phyloP scores from a whole-genome alignment of 129 eudicot genomes.

The Gnaphalium uliginosum region DNA sequence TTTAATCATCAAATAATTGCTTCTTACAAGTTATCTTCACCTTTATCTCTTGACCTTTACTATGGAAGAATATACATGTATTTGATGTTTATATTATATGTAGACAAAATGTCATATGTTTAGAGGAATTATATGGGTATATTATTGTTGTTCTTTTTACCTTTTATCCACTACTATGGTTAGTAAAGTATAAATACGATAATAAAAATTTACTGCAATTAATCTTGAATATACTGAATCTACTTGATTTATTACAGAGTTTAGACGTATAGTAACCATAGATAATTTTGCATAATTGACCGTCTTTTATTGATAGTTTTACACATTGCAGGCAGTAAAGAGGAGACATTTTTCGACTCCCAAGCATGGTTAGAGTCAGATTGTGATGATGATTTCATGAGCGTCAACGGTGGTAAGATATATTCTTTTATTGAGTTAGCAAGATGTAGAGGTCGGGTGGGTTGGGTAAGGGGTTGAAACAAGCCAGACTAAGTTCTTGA shows the following conservation, averaged over 20 bases:
- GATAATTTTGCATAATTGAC: neutral
- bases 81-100: neutral
- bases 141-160: neutral
- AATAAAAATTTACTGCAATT: neutral
- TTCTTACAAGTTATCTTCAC: conserved; percentile 21
- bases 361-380: conserved; percentile 80
- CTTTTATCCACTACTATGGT: neutral
- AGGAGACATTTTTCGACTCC: conserved; percentile 69
- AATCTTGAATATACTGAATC: neutral
- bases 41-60: conserved; percentile 17
- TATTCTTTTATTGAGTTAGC: neutral
- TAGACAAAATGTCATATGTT: neutral
- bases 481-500: too few species aligned
- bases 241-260: neutral
- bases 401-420: conserved; percentile 70
- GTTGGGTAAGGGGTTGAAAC: neutral
- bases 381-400: conserved; percentile 67
- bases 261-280: neutral
- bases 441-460: neutral
- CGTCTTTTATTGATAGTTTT: neutral
- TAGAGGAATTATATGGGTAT: neutral
- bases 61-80: conserved; percentile 22
- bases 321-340: conserved; percentile 57
- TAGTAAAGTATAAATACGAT: neutral
- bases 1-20: conserved; percentile 20